These are phyloP conservation scores for Coemansia sp. DNA, from an alignment of 192 early-diverging fungal genomes.

Conservation along the genomic window DNA sequence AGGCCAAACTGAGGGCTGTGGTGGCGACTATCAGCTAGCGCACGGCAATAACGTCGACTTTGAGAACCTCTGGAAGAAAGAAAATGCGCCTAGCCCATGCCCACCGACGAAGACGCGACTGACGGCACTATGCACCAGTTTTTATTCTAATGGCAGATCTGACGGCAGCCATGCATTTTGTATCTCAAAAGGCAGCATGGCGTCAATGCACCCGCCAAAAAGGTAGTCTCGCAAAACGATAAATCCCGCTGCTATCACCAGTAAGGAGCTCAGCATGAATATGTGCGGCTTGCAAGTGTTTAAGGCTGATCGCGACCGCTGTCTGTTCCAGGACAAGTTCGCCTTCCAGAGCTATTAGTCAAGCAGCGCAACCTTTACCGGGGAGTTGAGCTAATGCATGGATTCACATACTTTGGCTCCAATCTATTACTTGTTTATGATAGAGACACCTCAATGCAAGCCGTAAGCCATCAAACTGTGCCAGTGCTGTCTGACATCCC, in stretches of 20 bases:
- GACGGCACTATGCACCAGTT: constrained; percentile 65
- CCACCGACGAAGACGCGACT: constrained; percentile 35
- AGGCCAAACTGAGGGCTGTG: too few species aligned
- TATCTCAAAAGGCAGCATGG: constrained; percentile 99
- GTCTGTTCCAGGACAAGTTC: constrained; percentile 89
- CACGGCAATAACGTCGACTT: constrained; percentile 23
- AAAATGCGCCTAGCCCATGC: constrained; percentile 57
- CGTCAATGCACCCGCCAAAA: constrained; percentile 80
- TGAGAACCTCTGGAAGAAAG: constrained; percentile 53
- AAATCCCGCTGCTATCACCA: constrained; percentile 94
- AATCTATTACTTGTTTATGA: constrained; percentile 94
- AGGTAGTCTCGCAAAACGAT: constrained; percentile 84
- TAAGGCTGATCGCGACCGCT: constrained; percentile 71
- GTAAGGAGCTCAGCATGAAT: constrained; percentile 89
- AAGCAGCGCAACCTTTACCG: constrained; percentile 75
- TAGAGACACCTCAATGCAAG: constrained; percentile 56
- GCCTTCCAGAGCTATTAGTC: constrained; percentile 80
- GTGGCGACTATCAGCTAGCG: too few species aligned
- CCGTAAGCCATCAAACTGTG: constrained; percentile 4
- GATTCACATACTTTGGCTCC: constrained; percentile 90
- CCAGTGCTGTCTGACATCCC: constrained; percentile 17
- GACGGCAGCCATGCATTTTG: constrained; percentile 88
- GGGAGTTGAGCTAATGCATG: constrained; percentile 74
- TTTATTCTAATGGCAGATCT: constrained; percentile 95
- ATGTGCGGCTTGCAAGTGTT: constrained; percentile 99